Conservation (phyloP, 2,329 filamentous ascomycete genomes). For the Leptographium lundbergii region DNA sequence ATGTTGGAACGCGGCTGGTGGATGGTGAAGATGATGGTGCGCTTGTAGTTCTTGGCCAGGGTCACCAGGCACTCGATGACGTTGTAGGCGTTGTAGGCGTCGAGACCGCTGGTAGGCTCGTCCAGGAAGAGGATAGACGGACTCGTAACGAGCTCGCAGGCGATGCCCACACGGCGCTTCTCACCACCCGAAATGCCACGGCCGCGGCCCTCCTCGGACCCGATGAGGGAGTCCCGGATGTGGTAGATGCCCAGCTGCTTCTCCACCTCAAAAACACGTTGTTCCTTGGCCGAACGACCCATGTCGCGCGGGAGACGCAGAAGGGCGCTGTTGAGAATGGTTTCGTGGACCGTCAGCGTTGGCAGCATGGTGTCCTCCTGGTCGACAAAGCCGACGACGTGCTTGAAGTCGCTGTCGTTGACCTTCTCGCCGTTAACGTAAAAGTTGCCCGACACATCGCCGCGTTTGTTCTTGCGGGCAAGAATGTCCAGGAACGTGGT, state of each 20-base stretch:
- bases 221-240: conserved; percentile 90
- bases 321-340: conserved; percentile 85
- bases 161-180: conserved; percentile 90
- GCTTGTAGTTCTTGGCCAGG: conserved; percentile 88
- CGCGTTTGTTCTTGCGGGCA: conserved; percentile 92
- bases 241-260: conserved; percentile 89
- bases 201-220: conserved; percentile 86
- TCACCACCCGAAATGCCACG: conserved; percentile 95
- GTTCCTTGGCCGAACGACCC: conserved; percentile 76
- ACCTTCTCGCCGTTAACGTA: conserved; percentile 91
- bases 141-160: conserved; percentile 93
- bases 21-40: conserved; percentile 96
- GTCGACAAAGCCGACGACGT: conserved; percentile 90
- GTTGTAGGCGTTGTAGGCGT: conserved; percentile 96
- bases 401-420: conserved; percentile 71
- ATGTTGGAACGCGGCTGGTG: conserved; percentile 98
- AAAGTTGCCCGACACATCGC: conserved; percentile 64
- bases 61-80: conserved; percentile 93
- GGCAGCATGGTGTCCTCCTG: conserved; percentile 96
- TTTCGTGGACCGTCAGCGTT: conserved; percentile 94
- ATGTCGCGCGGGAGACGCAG: conserved; percentile 88
- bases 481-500: conserved; percentile 95
- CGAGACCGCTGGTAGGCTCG: conserved; percentile 89
- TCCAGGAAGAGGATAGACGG: conserved; percentile 95
- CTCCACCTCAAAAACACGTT: conserved; percentile 84